Evolutionary conservation across 176 grass and related monocot genomes (phyloP).

Genomic region (Saccharum officinarum): DNA sequence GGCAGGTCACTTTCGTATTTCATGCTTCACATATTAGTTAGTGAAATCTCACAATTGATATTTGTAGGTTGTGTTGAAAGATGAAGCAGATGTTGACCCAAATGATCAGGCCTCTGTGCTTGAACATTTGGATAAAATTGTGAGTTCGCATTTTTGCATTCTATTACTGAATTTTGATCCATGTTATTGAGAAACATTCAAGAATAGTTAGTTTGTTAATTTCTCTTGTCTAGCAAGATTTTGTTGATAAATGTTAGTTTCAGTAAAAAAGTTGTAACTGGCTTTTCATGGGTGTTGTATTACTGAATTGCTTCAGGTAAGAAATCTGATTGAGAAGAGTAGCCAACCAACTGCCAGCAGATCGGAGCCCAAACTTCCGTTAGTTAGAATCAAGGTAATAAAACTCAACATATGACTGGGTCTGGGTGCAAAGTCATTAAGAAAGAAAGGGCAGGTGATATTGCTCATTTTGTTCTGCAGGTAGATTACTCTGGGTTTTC

Average conservation of each 20-base stretch:
- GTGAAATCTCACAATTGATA: conserved; percentile 28
- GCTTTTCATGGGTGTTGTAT: conserved; percentile 9
- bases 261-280: not conserved
- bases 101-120: conserved; percentile 92
- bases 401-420: not conserved
- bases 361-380: conserved; percentile 74
- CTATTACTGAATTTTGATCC: not conserved
- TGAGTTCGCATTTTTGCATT: conserved; percentile 40
- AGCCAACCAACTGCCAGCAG: conserved; percentile 49
- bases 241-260: not conserved
- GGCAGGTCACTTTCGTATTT: conserved; percentile 42
- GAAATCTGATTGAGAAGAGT: conserved; percentile 83
- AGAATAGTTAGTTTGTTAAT: conserved; percentile 17
- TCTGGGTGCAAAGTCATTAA: not conserved
- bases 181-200: conserved; percentile 22
- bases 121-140: conserved; percentile 93
- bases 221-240: not conserved
- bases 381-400: conserved; percentile 89
- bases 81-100: conserved; percentile 85
- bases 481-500: conserved; percentile 97
- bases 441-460: conserved; percentile 12
- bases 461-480: conserved; percentile 45
- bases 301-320: conserved; percentile 61
- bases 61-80: conserved; percentile 90
- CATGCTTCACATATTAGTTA: conserved; percentile 22